A percentile compares a stretch with the other conserved stretches of the same genome.
Conservation (phyloP, 176 grass and related monocot species). For the Triticum monococcum region DNA sequence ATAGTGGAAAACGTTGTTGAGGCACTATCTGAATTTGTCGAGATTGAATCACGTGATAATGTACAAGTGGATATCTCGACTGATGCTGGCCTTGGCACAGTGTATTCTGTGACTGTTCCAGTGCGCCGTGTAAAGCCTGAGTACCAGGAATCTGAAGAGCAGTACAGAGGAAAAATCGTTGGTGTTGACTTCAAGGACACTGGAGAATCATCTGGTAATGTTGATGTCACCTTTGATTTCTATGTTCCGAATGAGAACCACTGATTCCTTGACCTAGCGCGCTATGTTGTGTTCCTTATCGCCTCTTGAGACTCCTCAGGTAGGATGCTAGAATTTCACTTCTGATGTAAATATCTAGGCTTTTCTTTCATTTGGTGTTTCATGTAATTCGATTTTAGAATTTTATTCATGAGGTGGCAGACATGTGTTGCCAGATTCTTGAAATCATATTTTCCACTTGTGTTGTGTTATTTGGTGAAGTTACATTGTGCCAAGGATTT, state of each 20-base stretch:
- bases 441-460: neutral
- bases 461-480: neutral
- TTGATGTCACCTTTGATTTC: slow-evolving; percentile 95
- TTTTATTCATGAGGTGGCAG: slow-evolving; percentile 8
- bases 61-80: slow-evolving; percentile 87
- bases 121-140: slow-evolving; percentile 79
- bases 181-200: slow-evolving; percentile 86
- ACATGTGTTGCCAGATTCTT: neutral
- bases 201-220: slow-evolving; percentile 59
- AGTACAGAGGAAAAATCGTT: slow-evolving; percentile 81
- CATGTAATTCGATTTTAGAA: slow-evolving; percentile 31
- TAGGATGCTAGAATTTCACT: slow-evolving; percentile 15
- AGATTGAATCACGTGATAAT: slow-evolving; percentile 91
- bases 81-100: slow-evolving; percentile 75
- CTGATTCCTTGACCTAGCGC: slow-evolving; percentile 1
- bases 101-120: slow-evolving; percentile 82
- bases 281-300: neutral
- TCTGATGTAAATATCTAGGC: slow-evolving; percentile 50
- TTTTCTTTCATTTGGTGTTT: neutral
- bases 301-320: neutral
- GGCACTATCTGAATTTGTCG: slow-evolving; percentile 82
- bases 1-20: slow-evolving; percentile 69
- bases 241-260: slow-evolving; percentile 71
- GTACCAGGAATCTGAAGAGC: slow-evolving; percentile 93
- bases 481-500: neutral